A percentile compares a stretch with the other conserved stretches of the same genome.
Evolutionary conservation across 148 eudicot genomes (phyloP).

Genomic region (Arbutus unedo): DNA sequence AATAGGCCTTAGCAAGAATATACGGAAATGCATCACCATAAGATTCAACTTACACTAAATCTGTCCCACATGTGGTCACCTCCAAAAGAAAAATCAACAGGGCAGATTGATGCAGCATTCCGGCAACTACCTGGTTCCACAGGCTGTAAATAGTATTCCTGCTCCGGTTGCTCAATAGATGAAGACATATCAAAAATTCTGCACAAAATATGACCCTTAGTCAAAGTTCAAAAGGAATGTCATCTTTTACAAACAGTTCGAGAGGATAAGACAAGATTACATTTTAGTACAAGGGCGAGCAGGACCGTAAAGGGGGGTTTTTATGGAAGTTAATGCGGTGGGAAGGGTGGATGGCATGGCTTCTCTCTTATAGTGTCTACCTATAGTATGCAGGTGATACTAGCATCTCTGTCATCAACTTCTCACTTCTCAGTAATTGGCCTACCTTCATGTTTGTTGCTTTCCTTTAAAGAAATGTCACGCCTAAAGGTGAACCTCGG

Average conservation of each 20-base stretch:
- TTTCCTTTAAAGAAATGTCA: neutral
- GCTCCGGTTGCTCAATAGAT: slow-evolving; percentile 63
- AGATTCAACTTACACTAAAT: slow-evolving; percentile 71
- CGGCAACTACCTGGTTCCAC: slow-evolving; percentile 57
- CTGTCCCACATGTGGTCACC: slow-evolving; percentile 95
- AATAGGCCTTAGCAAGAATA: neutral
- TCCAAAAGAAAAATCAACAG: slow-evolving; percentile 92
- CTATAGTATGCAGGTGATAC: neutral
- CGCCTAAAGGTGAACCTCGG: neutral
- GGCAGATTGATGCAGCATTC: slow-evolving; percentile 80
- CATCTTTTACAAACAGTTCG: neutral
- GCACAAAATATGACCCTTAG: slow-evolving; percentile 17
- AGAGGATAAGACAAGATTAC: neutral
- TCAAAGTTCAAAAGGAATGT: neutral
- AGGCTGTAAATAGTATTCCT: slow-evolving; percentile 91
- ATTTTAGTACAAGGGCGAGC: neutral
- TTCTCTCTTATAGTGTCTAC: neutral
- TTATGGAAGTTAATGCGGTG: neutral
- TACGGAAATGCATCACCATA: neutral
- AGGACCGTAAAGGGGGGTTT: neutral
- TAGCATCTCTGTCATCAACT: neutral
- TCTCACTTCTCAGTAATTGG: neutral
- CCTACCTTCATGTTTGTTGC: neutral
- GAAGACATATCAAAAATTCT: slow-evolving; percentile 83
- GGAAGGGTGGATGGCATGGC: neutral